phyloP scores from a whole-genome alignment of 2,329 filamentous ascomycete genomes.

The Fusarium aywerte region DNA sequence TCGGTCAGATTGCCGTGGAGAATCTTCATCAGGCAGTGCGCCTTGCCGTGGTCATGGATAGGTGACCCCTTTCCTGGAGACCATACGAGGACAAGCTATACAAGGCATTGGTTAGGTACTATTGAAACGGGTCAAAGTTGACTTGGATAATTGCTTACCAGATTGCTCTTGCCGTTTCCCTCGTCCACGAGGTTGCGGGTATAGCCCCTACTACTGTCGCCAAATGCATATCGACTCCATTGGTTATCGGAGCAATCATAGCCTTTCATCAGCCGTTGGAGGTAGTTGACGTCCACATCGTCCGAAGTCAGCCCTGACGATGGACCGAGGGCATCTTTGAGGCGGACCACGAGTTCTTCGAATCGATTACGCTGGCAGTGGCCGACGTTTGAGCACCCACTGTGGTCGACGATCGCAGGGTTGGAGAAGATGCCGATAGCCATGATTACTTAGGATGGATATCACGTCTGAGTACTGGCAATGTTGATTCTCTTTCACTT shows the following conservation, averaged over 20 bases:
- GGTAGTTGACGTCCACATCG: conserved; percentile 79
- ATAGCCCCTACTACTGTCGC: conserved; percentile 76
- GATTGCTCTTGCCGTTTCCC: conserved; percentile 82
- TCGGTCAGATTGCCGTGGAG: conserved; percentile 82
- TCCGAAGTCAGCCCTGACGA: conserved; percentile 84
- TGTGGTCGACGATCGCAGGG: conserved; percentile 32
- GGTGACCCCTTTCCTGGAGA: conserved; percentile 83
- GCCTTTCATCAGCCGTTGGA: conserved; percentile 77
- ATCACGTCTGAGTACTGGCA: conserved; percentile 27
- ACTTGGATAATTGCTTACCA: conserved; percentile 59
- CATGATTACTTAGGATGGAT: conserved; percentile 47
- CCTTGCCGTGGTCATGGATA: conserved; percentile 89
- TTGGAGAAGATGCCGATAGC: conserved; percentile 50
- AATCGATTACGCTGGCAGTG: conserved; percentile 62
- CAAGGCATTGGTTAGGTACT: conserved; percentile 35
- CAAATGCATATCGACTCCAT: conserved; percentile 80
- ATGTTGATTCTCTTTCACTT: conserved; percentile 18
- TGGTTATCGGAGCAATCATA: conserved; percentile 76
- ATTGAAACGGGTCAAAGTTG: conserved; percentile 16
- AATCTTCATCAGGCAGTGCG: conserved; percentile 93
- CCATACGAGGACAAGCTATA: conserved; percentile 87
- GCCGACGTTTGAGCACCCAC: conserved; percentile 38
- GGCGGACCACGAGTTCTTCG: conserved; percentile 75
- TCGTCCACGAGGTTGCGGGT: conserved; percentile 91
- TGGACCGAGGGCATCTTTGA: conserved; percentile 80